Evolutionary conservation across 441 rosid genomes (phyloP).

Genomic region (Jatropha podagrica): DNA sequence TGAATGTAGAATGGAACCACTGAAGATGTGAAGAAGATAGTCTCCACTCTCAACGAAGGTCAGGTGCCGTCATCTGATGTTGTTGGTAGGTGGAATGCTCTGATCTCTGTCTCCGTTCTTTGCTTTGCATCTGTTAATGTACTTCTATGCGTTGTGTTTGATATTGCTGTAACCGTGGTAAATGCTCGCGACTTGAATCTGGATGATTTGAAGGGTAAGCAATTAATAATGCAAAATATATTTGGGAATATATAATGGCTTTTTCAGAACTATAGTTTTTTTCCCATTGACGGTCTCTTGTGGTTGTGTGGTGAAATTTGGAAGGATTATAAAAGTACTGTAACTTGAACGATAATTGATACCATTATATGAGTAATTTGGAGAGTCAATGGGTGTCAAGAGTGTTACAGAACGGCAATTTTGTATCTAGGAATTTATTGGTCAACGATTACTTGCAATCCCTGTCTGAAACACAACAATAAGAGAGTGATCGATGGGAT

Average conservation of each 20-base stretch:
- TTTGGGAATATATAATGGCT: no score
- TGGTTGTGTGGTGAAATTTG: not conserved
- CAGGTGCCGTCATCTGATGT: slow-evolving; percentile 60
- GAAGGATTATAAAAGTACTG: not conserved
- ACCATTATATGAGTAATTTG: no score
- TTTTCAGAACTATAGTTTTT: no score
- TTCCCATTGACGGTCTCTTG: not conserved
- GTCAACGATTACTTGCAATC: no score
- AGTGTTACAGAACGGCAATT: not conserved
- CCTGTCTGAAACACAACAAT: no score
- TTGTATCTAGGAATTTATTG: not conserved
- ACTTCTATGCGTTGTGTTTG: not conserved
- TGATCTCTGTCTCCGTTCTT: not conserved
- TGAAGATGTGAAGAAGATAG: slow-evolving; percentile 75
- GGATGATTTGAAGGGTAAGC: no score
- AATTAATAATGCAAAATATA: no score
- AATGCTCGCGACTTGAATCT: not conserved
- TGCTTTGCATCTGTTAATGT: not conserved
- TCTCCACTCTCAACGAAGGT: slow-evolving; percentile 48
- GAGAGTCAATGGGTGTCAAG: not conserved
- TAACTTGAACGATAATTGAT: no score
- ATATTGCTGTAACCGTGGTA: not conserved
- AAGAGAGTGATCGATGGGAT: not conserved
- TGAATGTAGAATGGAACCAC: slow-evolving; percentile 55
- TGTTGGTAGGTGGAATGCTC: slow-evolving; percentile 45